Base-by-base conservation (phyloP, 2,329 filamentous ascomycete genomes). In the Drechslera avenae region DNA sequence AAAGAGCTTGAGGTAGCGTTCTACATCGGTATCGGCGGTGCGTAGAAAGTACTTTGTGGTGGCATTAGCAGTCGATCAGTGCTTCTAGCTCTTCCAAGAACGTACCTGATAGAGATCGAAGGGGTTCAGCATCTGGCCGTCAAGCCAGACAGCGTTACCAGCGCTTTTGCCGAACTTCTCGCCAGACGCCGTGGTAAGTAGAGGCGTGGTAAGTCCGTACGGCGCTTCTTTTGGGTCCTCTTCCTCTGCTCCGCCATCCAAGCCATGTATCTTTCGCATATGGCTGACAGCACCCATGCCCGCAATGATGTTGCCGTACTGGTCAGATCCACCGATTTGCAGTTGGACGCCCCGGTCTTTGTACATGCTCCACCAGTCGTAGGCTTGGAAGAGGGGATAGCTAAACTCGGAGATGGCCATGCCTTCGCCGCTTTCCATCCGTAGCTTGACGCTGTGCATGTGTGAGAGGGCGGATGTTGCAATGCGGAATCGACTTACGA, bases 341-440 rank as follows among this genome's bases (percentile, higher is more conserved):
- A 97, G 83, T 68, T 92, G 87, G 8, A 91, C 81, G 39, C 82
- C 80, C 43, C 81, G 82, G 18, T 81, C 79, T 39, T 83, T 81
- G 74, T 89, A 95, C 76, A 97, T 82, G 62, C 89, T 82, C 90
- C 90, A 97, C 84, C 92, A 99, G 72, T 99, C 94, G 88, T 92
- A 97, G 17, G 88, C 91, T 72, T 99, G 94, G 64, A 97, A 84
- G 13, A 99, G 76, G 1, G 95, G 94, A 68, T 99, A 99, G 34
- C 86, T 83, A 73, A 99, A 96, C 71, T 99, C 94, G 30, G 90
- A 87, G 64, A 95, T 89, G 0, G 92, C 95, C 88, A 99, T 93
- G 63, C 94, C 95, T 57, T 94, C 89, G 31, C 91, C 90, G 45
- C 86, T 86, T n/a, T 83, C 82, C 79, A 97, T 82, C 67, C 91